phyloP scores from a whole-genome alignment of 495 filamentous ascomycete species.

The Hypoxylon trugodes region DNA sequence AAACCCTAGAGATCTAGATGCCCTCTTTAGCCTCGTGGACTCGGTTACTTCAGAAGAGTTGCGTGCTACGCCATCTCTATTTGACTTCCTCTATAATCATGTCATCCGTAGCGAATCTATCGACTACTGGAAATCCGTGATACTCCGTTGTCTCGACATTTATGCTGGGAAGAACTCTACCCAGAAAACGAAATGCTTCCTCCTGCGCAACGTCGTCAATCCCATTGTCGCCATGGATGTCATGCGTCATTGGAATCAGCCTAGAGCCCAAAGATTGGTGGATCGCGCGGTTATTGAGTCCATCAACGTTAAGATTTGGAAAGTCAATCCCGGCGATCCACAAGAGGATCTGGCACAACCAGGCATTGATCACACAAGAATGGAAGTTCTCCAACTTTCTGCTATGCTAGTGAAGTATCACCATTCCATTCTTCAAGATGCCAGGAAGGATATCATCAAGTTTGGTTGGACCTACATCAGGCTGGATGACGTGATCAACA shows the following conservation, averaged over 20 bases:
- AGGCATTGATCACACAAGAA: conserved; percentile 92
- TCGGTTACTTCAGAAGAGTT: conserved; percentile 84
- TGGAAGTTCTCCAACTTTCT: conserved; percentile 94
- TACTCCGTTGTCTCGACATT: conserved; percentile 86
- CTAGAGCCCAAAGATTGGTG: conserved; percentile 76
- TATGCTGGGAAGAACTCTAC: conserved; percentile 79
- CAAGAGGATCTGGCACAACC: conserved; percentile 86
- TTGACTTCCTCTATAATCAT: conserved; percentile 81
- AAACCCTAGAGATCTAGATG: conserved; percentile 81
- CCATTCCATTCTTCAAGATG: conserved; percentile 80
- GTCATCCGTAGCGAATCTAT: conserved; percentile 87
- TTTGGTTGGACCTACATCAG: conserved; percentile 99
- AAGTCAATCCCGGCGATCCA: conserved; percentile 81
- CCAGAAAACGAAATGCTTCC: conserved; percentile 91
- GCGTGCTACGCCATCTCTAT: conserved; percentile 76
- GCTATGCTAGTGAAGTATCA: conserved; percentile 96
- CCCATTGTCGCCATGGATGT: conserved; percentile 98
- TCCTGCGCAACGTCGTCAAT: conserved; percentile 91
- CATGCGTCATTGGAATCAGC: conserved; percentile 68
- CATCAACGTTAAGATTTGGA: conserved; percentile 94
- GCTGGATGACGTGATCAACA: conserved; percentile 98
- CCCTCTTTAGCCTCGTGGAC: conserved; percentile 85
- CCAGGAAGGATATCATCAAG: conserved; percentile 97
- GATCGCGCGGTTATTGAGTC: conserved; percentile 89
- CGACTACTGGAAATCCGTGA: conserved; percentile 85